A percentile compares a stretch with the other conserved stretches of the same genome.
Conservation (phyloP, 148 eudicot genomes). For the Salicornia ramosissima region DNA sequence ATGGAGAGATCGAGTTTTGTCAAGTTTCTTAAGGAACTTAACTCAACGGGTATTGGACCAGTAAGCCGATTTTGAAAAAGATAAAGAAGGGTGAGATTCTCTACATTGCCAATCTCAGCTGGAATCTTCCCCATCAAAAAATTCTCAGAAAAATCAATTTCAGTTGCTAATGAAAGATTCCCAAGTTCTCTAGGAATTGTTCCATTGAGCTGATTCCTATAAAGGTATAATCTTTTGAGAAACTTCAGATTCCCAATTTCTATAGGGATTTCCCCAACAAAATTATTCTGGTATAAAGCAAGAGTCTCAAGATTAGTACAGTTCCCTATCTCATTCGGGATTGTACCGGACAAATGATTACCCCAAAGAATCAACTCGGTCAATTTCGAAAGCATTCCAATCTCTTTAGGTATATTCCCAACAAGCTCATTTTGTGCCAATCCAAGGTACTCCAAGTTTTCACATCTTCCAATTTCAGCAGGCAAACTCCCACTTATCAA, state of each 20-base stretch:
- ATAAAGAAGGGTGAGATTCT: constrained; percentile 51
- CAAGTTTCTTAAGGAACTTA: constrained; percentile 56
- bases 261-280: constrained; percentile 68
- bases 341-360: constrained; percentile 60
- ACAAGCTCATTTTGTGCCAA: constrained; percentile 71
- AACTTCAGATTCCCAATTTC: constrained; percentile 58
- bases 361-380: constrained; percentile 70
- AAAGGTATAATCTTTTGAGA: constrained; percentile 54
- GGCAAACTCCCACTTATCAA: constrained; percentile 69
- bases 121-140: constrained; percentile 71
- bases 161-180: constrained; percentile 60
- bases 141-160: constrained; percentile 92
- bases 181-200: constrained; percentile 80
- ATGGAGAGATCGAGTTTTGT: constrained; percentile 81
- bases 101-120: constrained; percentile 51
- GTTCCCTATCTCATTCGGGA: constrained; percentile 76
- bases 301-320: constrained; percentile 66
- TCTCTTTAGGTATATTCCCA: constrained; percentile 70
- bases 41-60: constrained; percentile 66
- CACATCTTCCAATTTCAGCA: constrained; percentile 65
- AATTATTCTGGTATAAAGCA: constrained; percentile 80
- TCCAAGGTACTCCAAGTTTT: constrained; percentile 59
- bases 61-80: constrained; percentile 75
- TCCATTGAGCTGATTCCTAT: constrained; percentile 77
- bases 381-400: constrained; percentile 61